Conservation (phyloP, 805 yeast species). For the Kodamaea jinghongensis region DNA sequence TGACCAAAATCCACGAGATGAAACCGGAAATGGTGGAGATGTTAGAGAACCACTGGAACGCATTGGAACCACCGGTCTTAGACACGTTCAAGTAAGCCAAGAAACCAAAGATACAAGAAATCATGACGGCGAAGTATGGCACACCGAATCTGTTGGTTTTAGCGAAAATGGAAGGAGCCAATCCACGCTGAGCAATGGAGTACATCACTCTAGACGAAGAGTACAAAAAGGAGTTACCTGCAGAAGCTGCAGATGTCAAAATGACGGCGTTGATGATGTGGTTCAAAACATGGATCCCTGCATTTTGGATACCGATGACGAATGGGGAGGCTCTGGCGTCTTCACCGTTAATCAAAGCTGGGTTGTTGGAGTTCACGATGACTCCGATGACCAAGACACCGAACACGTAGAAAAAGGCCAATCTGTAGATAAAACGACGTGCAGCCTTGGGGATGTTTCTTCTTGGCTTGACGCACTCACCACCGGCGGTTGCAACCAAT, state of each 20-base stretch:
- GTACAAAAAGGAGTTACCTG: constrained; percentile 56
- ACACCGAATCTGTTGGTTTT: constrained; percentile 44
- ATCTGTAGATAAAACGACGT: constrained; percentile 53
- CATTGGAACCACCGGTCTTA: constrained; percentile 40
- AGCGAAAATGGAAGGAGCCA: constrained; percentile 48
- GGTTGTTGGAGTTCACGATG: constrained; percentile 29
- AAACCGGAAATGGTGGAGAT: constrained; percentile 67
- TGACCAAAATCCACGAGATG: constrained; percentile 57
- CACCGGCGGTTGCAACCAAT: constrained; percentile 49
- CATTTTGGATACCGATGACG: constrained; percentile 73
- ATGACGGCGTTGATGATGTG: constrained; percentile 76
- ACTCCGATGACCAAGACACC: constrained; percentile 42
- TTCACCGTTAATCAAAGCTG: constrained; percentile 18
- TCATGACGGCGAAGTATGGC: constrained; percentile 33
- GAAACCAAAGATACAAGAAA: constrained; percentile 38
- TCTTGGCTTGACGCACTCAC: constrained; percentile 59
- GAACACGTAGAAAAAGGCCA: constrained; percentile 38
- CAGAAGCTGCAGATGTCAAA: constrained; percentile 58
- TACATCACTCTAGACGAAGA: constrained; percentile 66
- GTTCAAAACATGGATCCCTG: constrained; percentile 67
- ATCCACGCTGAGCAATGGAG: constrained; percentile 46
- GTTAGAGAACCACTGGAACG: constrained; percentile 65
- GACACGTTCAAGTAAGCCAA: constrained; percentile 48
- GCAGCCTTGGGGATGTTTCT: constrained; percentile 62
- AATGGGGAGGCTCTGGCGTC: constrained; percentile 62